Evolutionary conservation across 2,329 filamentous ascomycete species (phyloP).

Genomic region (Fusarium sp.): DNA sequence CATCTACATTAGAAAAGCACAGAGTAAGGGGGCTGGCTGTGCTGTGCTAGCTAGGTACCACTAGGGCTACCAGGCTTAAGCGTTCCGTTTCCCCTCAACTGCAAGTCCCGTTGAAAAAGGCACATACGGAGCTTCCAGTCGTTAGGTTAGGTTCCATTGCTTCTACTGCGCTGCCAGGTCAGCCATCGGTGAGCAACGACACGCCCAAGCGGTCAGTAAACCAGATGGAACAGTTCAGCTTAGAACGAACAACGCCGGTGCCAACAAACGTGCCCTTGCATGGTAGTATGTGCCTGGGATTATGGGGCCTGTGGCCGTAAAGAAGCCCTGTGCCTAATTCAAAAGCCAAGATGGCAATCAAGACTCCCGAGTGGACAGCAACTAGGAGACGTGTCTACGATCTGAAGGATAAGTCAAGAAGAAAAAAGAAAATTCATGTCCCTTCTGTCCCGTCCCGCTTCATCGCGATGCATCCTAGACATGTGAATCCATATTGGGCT

Average conservation of each 20-base stretch:
- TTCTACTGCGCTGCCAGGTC: slow-evolving; percentile 19
- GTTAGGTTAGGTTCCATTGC: background rate
- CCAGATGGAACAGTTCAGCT: slow-evolving; percentile 40
- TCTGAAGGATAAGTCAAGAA: slow-evolving; percentile 7
- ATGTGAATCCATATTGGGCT: slow-evolving; percentile 20
- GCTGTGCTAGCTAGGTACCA: background rate
- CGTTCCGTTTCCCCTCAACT: slow-evolving; percentile 5
- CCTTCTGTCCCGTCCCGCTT: slow-evolving; percentile 10
- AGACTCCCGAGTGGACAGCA: slow-evolving; percentile 20
- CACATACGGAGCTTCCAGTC: background rate
- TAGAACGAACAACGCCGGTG: slow-evolving; percentile 1
- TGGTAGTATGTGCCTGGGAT: slow-evolving; percentile 39
- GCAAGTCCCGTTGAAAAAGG: background rate
- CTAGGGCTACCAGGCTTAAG: background rate
- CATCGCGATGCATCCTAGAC: slow-evolving; percentile 20
- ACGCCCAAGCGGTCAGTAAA: slow-evolving; percentile 23
- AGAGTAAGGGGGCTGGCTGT: background rate
- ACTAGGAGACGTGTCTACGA: slow-evolving; percentile 26
- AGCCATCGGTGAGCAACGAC: slow-evolving; percentile 27
- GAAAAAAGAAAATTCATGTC: slow-evolving; percentile 15
- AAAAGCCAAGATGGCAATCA: slow-evolving; percentile 29
- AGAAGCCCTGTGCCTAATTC: background rate
- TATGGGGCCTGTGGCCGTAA: slow-evolving; percentile 8
- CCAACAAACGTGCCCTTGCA: slow-evolving; percentile 41
- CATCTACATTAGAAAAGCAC: background rate